These are phyloP conservation scores for Lichtheimia ramosa DNA, from an alignment of 371 early-diverging fungal species.

Conservation along the genomic window DNA sequence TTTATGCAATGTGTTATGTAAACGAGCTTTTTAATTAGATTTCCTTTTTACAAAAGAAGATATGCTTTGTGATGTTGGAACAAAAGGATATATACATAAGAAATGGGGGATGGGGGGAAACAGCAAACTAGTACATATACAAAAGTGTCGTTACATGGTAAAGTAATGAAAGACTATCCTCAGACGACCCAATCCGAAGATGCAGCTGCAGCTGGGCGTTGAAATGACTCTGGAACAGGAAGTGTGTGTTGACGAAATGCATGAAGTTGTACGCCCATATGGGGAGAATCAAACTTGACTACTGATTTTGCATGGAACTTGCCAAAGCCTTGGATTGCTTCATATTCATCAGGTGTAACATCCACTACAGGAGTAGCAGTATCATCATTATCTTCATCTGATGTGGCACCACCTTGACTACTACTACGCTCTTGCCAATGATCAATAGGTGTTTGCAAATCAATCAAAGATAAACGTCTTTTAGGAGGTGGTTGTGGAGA, in stretches of 20 bases:
- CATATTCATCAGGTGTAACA: conserved; percentile 43
- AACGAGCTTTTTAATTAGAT: too few species aligned
- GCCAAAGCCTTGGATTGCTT: conserved; percentile 46
- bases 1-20: too few species aligned
- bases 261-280: conserved; percentile 31
- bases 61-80: too few species aligned
- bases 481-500: not conserved
- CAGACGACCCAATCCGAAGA: not conserved
- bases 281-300: conserved; percentile 15
- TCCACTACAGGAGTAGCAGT: conserved; percentile 17
- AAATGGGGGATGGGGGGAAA: too few species aligned
- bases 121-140: too few species aligned
- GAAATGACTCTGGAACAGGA: conserved; percentile 28
- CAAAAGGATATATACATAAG: too few species aligned
- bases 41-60: too few species aligned
- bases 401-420: conserved; percentile 1
- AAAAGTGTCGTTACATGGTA: too few species aligned
- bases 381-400: conserved; percentile 3
- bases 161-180: too few species aligned
- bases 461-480: conserved; percentile 17
- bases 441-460: conserved; percentile 19
- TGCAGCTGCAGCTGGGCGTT: conserved; percentile 12
- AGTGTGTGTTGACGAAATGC: conserved; percentile 32
- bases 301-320: conserved; percentile 6
- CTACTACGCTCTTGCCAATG: not conserved